Evolutionary conservation across 2,329 filamentous ascomycete genomes (phyloP).

Genomic region (Trichoderma pleuroti): DNA sequence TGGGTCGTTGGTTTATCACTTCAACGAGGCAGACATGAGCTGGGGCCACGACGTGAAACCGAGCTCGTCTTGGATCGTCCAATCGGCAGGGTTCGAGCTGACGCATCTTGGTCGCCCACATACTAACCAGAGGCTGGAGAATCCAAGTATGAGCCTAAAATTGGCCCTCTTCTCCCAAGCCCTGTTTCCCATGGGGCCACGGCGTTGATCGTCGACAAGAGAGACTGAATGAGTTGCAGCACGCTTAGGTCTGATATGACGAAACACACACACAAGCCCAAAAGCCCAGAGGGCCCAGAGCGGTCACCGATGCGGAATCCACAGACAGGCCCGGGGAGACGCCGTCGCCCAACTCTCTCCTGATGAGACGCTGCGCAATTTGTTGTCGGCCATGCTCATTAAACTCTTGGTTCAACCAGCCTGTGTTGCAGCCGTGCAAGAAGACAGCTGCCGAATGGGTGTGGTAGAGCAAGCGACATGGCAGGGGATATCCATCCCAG

Average conservation of each 20-base stretch:
- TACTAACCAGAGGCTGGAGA: slow-evolving; percentile 4
- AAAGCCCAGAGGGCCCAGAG: not conserved
- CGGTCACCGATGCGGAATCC: not conserved
- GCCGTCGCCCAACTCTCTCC: not conserved
- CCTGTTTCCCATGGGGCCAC: not conserved
- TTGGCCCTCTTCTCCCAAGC: not conserved
- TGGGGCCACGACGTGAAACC: slow-evolving; percentile 22
- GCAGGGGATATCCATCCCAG: slow-evolving; percentile 5
- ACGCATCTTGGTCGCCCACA: not conserved
- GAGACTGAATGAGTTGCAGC: not conserved
- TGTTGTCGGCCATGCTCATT: not conserved
- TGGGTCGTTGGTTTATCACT: slow-evolving; percentile 14
- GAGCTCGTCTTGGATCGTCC: slow-evolving; percentile 17
- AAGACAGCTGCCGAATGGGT: not conserved
- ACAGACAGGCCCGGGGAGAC: not conserved
- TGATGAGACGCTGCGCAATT: not conserved
- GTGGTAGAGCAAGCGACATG: slow-evolving; percentile 4
- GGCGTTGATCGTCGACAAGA: slow-evolving; percentile 1
- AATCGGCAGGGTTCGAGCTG: slow-evolving; percentile 1
- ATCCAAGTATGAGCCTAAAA: not conserved
- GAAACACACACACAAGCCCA: not conserved
- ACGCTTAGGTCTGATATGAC: not conserved
- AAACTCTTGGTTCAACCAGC: not conserved
- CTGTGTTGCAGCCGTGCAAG: not conserved
- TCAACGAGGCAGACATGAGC: slow-evolving; percentile 21